Base-by-base conservation (phyloP, 148 eudicot species). In the Limonium bicolor region DNA sequence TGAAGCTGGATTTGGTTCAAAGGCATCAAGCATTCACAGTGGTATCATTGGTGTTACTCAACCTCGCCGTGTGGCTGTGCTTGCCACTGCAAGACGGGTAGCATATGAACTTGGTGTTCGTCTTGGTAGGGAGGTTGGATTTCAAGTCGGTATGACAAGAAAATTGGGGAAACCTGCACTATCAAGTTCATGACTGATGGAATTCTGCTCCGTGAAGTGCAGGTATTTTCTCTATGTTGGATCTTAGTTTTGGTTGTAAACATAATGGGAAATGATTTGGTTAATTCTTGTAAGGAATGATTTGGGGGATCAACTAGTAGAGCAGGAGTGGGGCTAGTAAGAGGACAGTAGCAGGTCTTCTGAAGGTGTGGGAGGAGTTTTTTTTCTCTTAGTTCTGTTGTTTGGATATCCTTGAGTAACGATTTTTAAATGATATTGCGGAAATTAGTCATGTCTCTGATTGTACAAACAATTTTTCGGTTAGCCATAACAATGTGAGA, bases 181-280 rank as follows among this genome's bases (percentile, higher is more conserved):
- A 90, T 90, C 61, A 90, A 90, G 72, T 78, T 85, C 54, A 90
- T 90, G 99, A 90, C 95, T 60, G 99, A 90, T 54, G 99, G 99
- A 46, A 90, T 90, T 50, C 75, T 90, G 50, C 81, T 90, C 27
- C 79, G 99, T 41, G 99, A 85, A 71, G 56, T 90, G 56, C 94
- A 90, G 99, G 99, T 90, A 25, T 43, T 27, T 9, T 21, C n/a
- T n/a, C n/a, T 7, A 22, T 47, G 55, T 14, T 9, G 28, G 2
- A n/a, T 10, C 23, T 21, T 32, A 32, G n/a, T n/a, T n/a, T n/a
- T n/a, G n/a, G n/a, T n/a, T n/a, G n/a, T n/a, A n/a, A n/a, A n/a
- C n/a, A n/a, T n/a, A n/a, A n/a, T n/a, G n/a, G n/a, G n/a, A n/a
- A n/a, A n/a, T n/a, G n/a, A n/a, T n/a, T n/a, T n/a, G n/a, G n/a